phyloP scores from a whole-genome alignment of 1,139 yeast species.

The Pichia sp. region DNA sequence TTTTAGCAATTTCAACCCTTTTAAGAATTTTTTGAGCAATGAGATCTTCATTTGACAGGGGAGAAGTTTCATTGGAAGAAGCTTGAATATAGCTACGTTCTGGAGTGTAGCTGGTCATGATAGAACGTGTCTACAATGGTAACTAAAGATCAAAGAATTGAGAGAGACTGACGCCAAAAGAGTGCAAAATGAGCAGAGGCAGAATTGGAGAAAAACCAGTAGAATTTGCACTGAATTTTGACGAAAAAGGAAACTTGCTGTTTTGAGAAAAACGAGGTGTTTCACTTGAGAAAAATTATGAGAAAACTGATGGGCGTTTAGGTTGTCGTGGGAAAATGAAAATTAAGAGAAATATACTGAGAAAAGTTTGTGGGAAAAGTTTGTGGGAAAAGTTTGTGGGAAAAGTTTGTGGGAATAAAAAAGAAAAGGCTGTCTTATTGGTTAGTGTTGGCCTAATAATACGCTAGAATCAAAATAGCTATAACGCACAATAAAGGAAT shows the following conservation, averaged over 20 bases:
- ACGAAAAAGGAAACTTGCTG: not conserved
- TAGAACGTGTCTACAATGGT: not conserved
- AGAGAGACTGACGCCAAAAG: not conserved
- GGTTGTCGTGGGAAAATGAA: not conserved
- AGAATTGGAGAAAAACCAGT: not conserved
- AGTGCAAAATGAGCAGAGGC: not conserved
- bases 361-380: too few species aligned
- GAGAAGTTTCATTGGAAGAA: constrained; percentile 13
- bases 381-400: too few species aligned
- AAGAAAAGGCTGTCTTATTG: too few species aligned
- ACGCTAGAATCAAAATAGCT: too few species aligned
- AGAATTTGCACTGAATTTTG: not conserved
- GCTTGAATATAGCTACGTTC: not conserved
- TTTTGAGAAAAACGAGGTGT: too few species aligned
- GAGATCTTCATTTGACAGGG: constrained; percentile 28
- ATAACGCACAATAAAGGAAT: too few species aligned
- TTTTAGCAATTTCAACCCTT: constrained; percentile 37
- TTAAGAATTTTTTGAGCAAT: constrained; percentile 36
- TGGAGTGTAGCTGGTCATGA: constrained; percentile 4
- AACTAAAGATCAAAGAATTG: not conserved
- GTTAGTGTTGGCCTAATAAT: too few species aligned
- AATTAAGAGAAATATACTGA: too few species aligned
- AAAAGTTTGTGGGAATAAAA: too few species aligned
- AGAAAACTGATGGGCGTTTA: too few species aligned
- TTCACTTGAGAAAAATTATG: too few species aligned